Conservation (phyloP, 768 basidiomycete species). For the Macrocybe gigantea region DNA sequence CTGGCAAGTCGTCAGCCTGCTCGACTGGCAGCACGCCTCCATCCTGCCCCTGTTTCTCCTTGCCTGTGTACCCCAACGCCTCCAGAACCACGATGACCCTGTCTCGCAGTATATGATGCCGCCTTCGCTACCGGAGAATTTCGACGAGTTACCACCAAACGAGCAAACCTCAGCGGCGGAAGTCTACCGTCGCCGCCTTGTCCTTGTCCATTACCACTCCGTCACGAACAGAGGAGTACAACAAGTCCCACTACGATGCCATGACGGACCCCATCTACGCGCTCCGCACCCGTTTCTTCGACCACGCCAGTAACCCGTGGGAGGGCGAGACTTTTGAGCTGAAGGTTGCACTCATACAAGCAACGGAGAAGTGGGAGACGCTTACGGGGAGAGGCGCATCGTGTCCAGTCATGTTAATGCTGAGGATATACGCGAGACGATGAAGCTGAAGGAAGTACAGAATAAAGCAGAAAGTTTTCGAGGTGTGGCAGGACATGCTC, state of each 20-base stretch:
- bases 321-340: constrained; percentile 44
- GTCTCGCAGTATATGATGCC: constrained; percentile 29
- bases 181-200: constrained; percentile 39
- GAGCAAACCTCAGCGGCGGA: constrained; percentile 23
- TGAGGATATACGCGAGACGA: constrained; percentile 37
- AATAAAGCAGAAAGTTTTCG: constrained; percentile 23
- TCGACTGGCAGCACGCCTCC: constrained; percentile 53
- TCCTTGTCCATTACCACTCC: constrained; percentile 47
- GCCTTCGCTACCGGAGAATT: constrained; percentile 39
- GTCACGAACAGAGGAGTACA: constrained; percentile 37
- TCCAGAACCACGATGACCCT: constrained; percentile 44
- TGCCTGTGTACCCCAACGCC: constrained; percentile 33
- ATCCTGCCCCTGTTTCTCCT: constrained; percentile 49
- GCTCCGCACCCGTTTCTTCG: constrained; percentile 38
- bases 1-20: constrained; percentile 32
- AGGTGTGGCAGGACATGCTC: constrained; percentile 17
- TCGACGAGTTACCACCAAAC: constrained; percentile 33
- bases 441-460: constrained; percentile 26
- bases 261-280: constrained; percentile 29
- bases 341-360: constrained; percentile 40
- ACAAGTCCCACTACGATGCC: constrained; percentile 33
- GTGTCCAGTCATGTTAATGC: constrained; percentile 42
- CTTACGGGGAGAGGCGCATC: constrained; percentile 30
- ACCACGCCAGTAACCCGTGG: constrained; percentile 38
- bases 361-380: constrained; percentile 34